Evolutionary conservation across 1,284 basidiomycete species (phyloP).

Genomic region (Sanghuangporus weigelae): DNA sequence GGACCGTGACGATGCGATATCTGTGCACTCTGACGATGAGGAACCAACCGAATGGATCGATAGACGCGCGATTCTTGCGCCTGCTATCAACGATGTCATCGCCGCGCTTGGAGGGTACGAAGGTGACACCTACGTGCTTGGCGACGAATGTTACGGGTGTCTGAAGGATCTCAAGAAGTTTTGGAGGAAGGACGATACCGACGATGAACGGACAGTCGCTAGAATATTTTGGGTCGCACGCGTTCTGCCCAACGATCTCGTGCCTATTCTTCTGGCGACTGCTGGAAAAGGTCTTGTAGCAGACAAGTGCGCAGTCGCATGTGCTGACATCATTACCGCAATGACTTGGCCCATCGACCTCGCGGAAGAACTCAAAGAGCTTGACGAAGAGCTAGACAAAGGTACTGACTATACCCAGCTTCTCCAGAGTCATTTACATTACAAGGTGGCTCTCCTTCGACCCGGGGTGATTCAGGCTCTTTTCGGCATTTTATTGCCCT

Average conservation of each 20-base stretch:
- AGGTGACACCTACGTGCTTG: conserved; percentile 70
- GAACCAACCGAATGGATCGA: background rate
- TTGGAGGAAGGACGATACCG: conserved; percentile 92
- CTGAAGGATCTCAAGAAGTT: conserved; percentile 90
- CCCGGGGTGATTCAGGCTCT: conserved; percentile 65
- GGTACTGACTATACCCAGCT: conserved; percentile 85
- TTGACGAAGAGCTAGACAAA: conserved; percentile 72
- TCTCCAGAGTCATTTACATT: conserved; percentile 73
- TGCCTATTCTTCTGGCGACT: conserved; percentile 79
- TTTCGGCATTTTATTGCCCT: conserved; percentile 65
- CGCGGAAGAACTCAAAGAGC: conserved; percentile 85
- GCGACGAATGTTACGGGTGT: conserved; percentile 81
- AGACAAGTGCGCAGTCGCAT: conserved; percentile 81
- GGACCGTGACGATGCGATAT: conserved; percentile 12
- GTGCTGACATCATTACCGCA: conserved; percentile 85
- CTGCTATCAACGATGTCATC: conserved; percentile 65
- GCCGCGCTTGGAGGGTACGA: conserved; percentile 71
- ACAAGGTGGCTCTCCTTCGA: conserved; percentile 75
- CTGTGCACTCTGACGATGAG: background rate
- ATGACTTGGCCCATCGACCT: conserved; percentile 98
- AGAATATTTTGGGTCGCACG: conserved; percentile 84
- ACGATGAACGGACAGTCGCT: conserved; percentile 91
- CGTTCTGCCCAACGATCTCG: conserved; percentile 78
- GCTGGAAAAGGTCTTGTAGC: conserved; percentile 72
- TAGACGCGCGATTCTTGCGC: conserved; percentile 51